These are phyloP conservation scores for Ligustrum vulgare DNA, from an alignment of 257 asterid genomes.

Conservation along the genomic window DNA sequence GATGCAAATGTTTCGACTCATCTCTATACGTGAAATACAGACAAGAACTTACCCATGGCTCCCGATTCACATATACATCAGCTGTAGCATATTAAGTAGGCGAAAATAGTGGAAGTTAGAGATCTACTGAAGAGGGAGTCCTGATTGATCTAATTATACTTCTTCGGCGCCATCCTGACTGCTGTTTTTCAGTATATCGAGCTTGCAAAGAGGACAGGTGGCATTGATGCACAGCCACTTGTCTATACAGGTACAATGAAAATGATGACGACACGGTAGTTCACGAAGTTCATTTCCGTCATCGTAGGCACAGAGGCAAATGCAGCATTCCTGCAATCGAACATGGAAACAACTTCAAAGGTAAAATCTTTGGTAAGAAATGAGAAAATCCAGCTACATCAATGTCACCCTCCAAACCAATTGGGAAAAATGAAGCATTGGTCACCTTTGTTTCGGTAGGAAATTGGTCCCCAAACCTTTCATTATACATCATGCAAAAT, in stretches of 20 bases:
- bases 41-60: conserved; percentile 17
- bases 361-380: not conserved
- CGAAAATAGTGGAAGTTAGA: not conserved
- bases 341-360: not conserved
- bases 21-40: conserved; percentile 19
- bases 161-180: conserved; percentile 67
- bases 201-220: conserved; percentile 96
- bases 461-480: not conserved
- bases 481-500: not conserved
- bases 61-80: conserved; percentile 19
- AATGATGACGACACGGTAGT: conserved; percentile 96
- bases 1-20: conserved; percentile 9
- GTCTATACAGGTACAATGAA: conserved; percentile 84
- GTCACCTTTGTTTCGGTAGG: not conserved
- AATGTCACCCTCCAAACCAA: not conserved
- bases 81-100: conserved; percentile 4
- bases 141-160: conserved; percentile 34
- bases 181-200: conserved; percentile 75
- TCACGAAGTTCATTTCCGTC: conserved; percentile 93
- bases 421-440: not conserved
- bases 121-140: not conserved
- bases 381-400: not conserved
- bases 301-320: conserved; percentile 82
- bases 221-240: conserved; percentile 97
- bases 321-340: conserved; percentile 83